These are phyloP conservation scores for Ophiostoma triangulosporum DNA, from an alignment of 2,329 filamentous ascomycete genomes.

Conservation along the genomic window DNA sequence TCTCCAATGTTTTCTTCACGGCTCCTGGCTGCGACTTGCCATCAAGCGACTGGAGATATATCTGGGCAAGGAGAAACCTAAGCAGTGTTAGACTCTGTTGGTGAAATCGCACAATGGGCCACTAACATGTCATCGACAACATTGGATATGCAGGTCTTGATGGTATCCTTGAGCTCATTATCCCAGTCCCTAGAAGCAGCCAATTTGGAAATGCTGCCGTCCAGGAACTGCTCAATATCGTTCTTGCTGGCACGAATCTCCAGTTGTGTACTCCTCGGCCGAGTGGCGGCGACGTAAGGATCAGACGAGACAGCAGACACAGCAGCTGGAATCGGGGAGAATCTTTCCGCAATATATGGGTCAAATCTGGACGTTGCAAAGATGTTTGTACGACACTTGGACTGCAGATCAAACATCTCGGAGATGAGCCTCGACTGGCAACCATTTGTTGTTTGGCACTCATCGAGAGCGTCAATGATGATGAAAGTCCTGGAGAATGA, in stretches of 20 bases:
- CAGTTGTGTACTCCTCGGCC: not conserved
- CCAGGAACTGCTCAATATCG: not conserved
- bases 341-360: not conserved
- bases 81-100: not conserved
- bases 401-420: not conserved
- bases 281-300: too few relatives aligned
- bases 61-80: not conserved
- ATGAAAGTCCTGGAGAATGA: not conserved
- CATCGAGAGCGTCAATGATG: not conserved
- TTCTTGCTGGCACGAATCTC: not conserved
- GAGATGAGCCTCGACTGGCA: not conserved
- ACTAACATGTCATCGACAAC: not conserved
- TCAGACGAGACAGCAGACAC: too few relatives aligned
- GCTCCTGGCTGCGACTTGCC: not conserved
- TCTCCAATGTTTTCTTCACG: not conserved
- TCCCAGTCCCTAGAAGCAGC: not conserved
- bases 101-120: not conserved
- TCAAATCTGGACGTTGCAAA: not conserved
- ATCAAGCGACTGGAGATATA: not conserved
- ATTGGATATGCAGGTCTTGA: not conserved
- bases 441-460: not conserved
- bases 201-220: not conserved
- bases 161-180: not conserved
- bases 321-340: too few relatives aligned
- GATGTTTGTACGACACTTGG: not conserved